phyloP scores from a whole-genome alignment of 2,329 filamentous ascomycete genomes.

The Cladobotryum protrusum region DNA sequence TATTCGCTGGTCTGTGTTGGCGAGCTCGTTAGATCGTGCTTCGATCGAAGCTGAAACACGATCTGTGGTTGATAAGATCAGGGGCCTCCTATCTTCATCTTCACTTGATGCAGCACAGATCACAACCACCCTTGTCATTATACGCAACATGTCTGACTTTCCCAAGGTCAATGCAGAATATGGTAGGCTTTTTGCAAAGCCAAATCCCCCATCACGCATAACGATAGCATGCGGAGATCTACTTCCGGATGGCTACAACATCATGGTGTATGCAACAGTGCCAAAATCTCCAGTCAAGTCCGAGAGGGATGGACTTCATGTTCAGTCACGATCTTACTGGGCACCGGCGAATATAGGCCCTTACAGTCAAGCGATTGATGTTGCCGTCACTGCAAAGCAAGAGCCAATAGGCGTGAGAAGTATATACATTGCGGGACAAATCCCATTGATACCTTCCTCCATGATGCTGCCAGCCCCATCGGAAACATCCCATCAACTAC shows the following conservation, averaged over 20 bases:
- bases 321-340: conserved; percentile 94
- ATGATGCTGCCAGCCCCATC: conserved; percentile 55
- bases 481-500: conserved; percentile 42
- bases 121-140: conserved; percentile 57
- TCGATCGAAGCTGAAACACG: conserved; percentile 43
- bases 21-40: conserved; percentile 17
- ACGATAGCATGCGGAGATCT: conserved; percentile 70
- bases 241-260: conserved; percentile 54
- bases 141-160: conserved; percentile 78
- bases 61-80: conserved; percentile 42
- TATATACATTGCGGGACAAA: conserved; percentile 79
- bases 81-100: conserved; percentile 29
- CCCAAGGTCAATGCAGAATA: conserved; percentile 69
- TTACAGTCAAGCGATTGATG: conserved; percentile 80
- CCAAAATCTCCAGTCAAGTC: conserved; percentile 22
- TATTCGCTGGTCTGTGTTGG: conserved; percentile 35
- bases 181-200: conserved; percentile 62
- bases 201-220: conserved; percentile 80
- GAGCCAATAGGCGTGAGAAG: conserved; percentile 23
- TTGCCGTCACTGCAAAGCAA: conserved; percentile 26
- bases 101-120: conserved; percentile 33
- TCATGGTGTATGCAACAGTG: conserved; percentile 51
- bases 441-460: conserved; percentile 73
- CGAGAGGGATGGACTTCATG: conserved; percentile 65
- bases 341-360: conserved; percentile 96